These are phyloP conservation scores for Leersia perrieri DNA, from an alignment of 176 grass and related monocot genomes.

Conservation along the genomic window DNA sequence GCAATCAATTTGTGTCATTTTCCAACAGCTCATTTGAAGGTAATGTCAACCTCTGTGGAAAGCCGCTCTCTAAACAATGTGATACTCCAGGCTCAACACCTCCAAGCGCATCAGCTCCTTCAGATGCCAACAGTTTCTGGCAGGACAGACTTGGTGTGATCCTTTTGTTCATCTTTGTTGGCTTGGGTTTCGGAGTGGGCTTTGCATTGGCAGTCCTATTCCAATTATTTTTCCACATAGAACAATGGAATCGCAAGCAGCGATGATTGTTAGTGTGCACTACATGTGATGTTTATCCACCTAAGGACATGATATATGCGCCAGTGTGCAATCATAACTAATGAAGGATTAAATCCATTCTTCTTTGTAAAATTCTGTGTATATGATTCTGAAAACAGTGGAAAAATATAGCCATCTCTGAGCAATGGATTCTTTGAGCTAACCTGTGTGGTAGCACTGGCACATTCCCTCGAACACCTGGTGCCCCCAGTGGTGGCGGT, in stretches of 20 bases:
- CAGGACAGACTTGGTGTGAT: constrained; percentile 10
- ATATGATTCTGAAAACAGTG: too few species aligned
- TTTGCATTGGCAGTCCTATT: not conserved
- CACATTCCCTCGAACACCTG: too few species aligned
- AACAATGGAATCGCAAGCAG: not conserved
- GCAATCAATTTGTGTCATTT: constrained; percentile 3
- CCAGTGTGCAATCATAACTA: too few species aligned
- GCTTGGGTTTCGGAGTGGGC: constrained; percentile 13
- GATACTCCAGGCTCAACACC: not conserved
- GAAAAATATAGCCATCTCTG: too few species aligned
- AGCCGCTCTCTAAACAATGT: constrained; percentile 9
- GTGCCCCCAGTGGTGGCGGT: too few species aligned
- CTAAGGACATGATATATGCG: not conserved
- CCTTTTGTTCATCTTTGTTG: not conserved
- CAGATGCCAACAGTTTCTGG: not conserved
- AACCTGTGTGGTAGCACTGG: too few species aligned
- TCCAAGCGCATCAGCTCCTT: not conserved
- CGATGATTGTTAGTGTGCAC: not conserved
- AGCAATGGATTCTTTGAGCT: too few species aligned
- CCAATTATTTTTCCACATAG: not conserved
- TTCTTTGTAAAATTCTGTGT: too few species aligned
- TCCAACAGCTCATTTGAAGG: not conserved
- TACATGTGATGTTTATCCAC: too few species aligned
- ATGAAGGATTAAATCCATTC: too few species aligned
- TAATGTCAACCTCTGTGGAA: constrained; percentile 8